Base-by-base conservation (phyloP, 306 rosid genomes). In the Argentina anserina region DNA sequence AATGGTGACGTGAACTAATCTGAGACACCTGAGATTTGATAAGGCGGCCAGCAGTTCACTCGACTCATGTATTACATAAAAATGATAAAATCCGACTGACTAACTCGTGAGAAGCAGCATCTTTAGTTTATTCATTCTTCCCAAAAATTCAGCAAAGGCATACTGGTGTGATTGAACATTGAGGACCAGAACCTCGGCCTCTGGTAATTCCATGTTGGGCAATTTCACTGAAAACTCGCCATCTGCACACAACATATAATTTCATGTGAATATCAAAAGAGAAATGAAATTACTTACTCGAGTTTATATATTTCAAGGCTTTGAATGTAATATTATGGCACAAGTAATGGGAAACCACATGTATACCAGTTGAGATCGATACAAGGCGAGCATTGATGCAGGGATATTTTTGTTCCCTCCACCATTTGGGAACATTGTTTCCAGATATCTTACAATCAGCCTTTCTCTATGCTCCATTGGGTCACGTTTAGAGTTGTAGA, bases 401-500 rank as follows among this genome's bases (percentile, higher is more conserved):
- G 11, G 46, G 46, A 42, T 42, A 42, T 42, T 12, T 42, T 42
- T 42, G 46, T 75, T 45, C 28, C 3, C n/a, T 74, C 95, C 89
- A 89, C 91, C 94, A 89, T 1, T 67, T 9, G 11, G 91, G 91
- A 75, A 79, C 63, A 75, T 81, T 68, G 55, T 86, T 79, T 74
- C 79, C 82, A 49, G 10, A 61, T 6, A 84, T 31, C 59, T 89
- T 7, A 89, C 8, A 63, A 81, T 68, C 60, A 85, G 62, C 71
- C 84, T 85, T 28, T 80, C 76, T 72, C 87, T 83, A 52, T 70
- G 56, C 41, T 68, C 62, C 33, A 70, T 26, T 2, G 81, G 39
- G 31, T 79, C 80, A 5, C 68, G 59, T 56, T 52, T 81, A 21
- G 67, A 79, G 66, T 81, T 70, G 50, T 55, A 78, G 12, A 85